These are phyloP conservation scores for Sporormia fimetaria DNA, from an alignment of 495 filamentous ascomycete species.

Conservation along the genomic window DNA sequence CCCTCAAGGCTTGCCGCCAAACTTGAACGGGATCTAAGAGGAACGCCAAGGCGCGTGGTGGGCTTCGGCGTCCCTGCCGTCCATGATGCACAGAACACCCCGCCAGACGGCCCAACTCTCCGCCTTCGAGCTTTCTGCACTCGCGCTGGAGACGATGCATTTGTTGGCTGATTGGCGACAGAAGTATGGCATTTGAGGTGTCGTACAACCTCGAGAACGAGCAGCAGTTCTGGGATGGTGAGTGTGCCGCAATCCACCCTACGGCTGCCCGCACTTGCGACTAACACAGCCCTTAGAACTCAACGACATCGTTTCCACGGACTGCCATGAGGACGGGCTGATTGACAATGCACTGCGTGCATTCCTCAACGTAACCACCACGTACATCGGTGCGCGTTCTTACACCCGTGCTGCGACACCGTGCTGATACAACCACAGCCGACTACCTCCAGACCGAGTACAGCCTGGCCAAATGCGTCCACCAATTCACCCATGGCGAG, in stretches of 20 bases:
- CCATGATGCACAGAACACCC: neutral
- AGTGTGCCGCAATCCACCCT: conserved; percentile 28
- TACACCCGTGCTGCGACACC: neutral
- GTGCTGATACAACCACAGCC: conserved; percentile 38
- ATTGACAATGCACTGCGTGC: conserved; percentile 81
- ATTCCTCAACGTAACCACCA: conserved; percentile 68
- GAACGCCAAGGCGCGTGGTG: conserved; percentile 2
- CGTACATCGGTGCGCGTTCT: conserved; percentile 50
- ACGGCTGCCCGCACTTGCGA: conserved; percentile 5
- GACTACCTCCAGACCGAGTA: conserved; percentile 74
- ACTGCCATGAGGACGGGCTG: conserved; percentile 59
- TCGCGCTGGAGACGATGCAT: conserved; percentile 22
- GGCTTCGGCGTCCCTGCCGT: conserved; percentile 1
- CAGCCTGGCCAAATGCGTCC: conserved; percentile 74
- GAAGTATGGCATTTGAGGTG: conserved; percentile 51
- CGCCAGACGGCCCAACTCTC: neutral
- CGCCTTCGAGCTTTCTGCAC: neutral
- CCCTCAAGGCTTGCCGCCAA: too few species aligned
- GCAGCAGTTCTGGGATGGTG: conserved; percentile 89
- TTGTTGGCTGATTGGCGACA: conserved; percentile 15
- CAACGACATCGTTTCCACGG: conserved; percentile 60
- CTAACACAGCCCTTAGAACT: conserved; percentile 48
- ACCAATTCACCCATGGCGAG: conserved; percentile 61
- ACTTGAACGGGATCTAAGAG: conserved; percentile 3
- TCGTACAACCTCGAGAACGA: conserved; percentile 65